Evolutionary conservation across 1,139 yeast species (phyloP), one percentile per base, ranked within the genome.

Genomic region (Suhomyces coccinellae): DNA sequence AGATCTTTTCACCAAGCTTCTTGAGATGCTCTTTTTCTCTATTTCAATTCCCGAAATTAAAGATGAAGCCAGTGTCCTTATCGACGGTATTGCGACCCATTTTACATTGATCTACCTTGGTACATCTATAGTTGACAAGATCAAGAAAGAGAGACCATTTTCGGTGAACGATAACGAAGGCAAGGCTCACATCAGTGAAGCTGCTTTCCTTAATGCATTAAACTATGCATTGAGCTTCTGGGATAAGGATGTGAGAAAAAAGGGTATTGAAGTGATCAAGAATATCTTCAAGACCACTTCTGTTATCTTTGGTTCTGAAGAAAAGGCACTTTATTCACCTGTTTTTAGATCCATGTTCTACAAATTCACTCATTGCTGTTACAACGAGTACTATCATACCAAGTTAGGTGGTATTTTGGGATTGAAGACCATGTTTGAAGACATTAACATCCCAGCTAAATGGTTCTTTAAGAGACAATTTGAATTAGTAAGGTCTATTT

Each of bases 321-420:
- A 83, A 22, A 79, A 81, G 45, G 85, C 88, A 0, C 75, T 86
- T 46, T 75, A 79, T 46, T 85, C 88, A 42, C 90, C 96, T 3
- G 76, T 89, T 38, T 79, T 90, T 55, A 79, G 95, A 49, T 77
- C 86, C 6, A 74, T 91, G 73, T 83, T 88, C 55, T 85, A 89
- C 45, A 83, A 85, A 47, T 85, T 93, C 54, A 83, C 95, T 39
- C 99, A 93, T 60, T 80, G 89, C 47, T 93, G 99, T 64, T 93
- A 87, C 61, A 95, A 87, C 51, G 97, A 89, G 61, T 85, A 81
- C 38, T 91, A 87, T 63, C 87, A 86, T 61, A 77, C 84, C 32
- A 93, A 95, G 56, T 75, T 88, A 16, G 98, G 98, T 9, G 98
- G 98, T 27, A 83, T 93, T 33, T 61, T 87, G 16, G 99, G 99